phyloP scores from a whole-genome alignment of 495 filamentous ascomycete genomes.

The Aspergillus taichungensis region DNA sequence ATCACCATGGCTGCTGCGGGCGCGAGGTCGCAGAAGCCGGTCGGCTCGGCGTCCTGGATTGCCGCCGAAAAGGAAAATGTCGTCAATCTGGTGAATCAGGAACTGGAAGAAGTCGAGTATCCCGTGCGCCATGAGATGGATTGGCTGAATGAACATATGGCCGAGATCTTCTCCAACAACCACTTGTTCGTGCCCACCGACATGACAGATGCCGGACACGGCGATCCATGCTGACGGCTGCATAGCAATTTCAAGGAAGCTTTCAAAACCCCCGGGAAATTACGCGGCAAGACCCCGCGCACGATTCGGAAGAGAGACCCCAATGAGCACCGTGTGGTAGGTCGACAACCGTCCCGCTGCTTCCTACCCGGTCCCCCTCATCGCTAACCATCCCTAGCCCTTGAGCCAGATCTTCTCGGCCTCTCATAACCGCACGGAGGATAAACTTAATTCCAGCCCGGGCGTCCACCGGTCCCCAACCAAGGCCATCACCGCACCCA shows the following conservation, averaged over 20 bases:
- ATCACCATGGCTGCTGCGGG: conserved; percentile 39
- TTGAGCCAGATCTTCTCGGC: conserved; percentile 73
- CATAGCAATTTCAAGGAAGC: conserved; percentile 76
- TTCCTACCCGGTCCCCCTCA: background rate
- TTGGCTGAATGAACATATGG: conserved; percentile 97
- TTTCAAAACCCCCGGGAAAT: conserved; percentile 92
- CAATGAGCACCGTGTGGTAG: conserved; percentile 59
- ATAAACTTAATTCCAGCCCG: conserved; percentile 24
- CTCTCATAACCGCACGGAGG: conserved; percentile 36
- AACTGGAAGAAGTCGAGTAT: conserved; percentile 83
- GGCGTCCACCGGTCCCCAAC: conserved; percentile 28
- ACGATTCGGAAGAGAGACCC: conserved; percentile 63
- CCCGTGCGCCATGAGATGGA: conserved; percentile 84
- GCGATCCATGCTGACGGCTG: conserved; percentile 24
- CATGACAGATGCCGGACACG: background rate
- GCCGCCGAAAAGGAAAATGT: conserved; percentile 56
- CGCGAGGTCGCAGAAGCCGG: conserved; percentile 41
- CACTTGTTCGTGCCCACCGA: conserved; percentile 55
- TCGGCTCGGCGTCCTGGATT: conserved; percentile 63
- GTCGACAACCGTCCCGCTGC: conserved; percentile 13
- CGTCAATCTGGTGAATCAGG: conserved; percentile 53
- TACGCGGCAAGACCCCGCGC: conserved; percentile 87
- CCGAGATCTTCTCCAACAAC: conserved; percentile 78
- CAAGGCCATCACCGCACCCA: conserved; percentile 14
- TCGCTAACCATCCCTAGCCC: conserved; percentile 46